Evolutionary conservation across 768 basidiomycete species (phyloP).

Genomic region (Podaxis pistillaris): DNA sequence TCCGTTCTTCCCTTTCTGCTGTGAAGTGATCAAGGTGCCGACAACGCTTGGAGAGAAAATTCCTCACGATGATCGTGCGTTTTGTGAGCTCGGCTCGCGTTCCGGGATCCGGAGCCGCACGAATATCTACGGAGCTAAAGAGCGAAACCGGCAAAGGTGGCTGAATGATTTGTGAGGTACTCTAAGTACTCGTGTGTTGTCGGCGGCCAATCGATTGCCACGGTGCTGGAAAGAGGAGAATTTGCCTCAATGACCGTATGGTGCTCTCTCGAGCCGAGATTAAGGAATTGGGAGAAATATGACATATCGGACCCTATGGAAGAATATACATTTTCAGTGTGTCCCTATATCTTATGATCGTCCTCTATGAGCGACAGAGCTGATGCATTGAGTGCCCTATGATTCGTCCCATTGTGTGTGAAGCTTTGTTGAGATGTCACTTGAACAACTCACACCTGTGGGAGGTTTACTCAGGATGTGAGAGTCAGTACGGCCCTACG

Average conservation of each 20-base stretch:
- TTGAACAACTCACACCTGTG: constrained; percentile 8
- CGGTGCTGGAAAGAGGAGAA: not conserved
- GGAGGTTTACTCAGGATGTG: constrained; percentile 8
- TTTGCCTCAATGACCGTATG: not conserved
- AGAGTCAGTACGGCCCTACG: constrained; percentile 2
- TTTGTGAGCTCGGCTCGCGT: not conserved
- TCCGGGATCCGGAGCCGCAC: not conserved
- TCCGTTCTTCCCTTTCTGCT: not conserved
- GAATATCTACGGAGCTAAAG: not conserved
- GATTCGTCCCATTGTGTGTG: constrained; percentile 9
- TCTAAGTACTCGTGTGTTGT: not conserved
- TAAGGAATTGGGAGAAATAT: not conserved
- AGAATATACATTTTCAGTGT: not conserved
- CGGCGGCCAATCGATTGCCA: not conserved
- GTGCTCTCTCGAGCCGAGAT: not conserved
- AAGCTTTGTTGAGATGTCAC: constrained; percentile 3
- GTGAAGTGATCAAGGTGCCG: not conserved
- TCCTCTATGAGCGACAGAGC: not conserved
- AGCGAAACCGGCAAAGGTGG: not conserved
- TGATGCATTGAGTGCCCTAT: constrained; percentile 11
- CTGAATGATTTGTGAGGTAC: not conserved
- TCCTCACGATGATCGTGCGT: not conserved
- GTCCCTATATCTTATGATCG: not conserved
- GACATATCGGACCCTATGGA: not conserved
- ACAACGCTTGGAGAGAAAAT: not conserved